Evolutionary conservation across 139 green algal genomes (phyloP).

Genomic region (Mychonastes homosphaera): DNA sequence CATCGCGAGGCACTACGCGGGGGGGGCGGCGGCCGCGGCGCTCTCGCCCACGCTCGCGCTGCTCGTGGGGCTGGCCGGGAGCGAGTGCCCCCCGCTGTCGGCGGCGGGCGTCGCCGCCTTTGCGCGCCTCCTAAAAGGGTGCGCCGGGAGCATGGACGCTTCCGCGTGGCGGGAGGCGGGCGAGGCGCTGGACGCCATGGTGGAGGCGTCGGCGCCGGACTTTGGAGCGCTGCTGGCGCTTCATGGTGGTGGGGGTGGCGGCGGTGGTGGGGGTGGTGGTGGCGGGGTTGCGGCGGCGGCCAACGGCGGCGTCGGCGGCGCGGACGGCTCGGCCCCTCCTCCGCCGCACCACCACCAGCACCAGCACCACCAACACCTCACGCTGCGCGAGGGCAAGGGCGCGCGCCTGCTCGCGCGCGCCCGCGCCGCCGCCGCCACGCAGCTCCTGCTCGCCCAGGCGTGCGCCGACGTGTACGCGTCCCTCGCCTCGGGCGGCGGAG

Average conservation of each 20-base stretch:
- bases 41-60: constrained; percentile 65
- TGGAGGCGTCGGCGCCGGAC: constrained; percentile 3
- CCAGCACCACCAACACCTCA: constrained; percentile 16
- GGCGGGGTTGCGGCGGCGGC: constrained; percentile 5
- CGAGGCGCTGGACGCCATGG: background rate
- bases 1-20: constrained; percentile 72
- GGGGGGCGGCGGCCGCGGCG: constrained; percentile 42
- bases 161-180: constrained; percentile 40
- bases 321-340: background rate
- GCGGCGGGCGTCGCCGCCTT: constrained; percentile 82
- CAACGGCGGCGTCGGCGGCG: constrained; percentile 4
- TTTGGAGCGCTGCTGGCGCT: constrained; percentile 18
- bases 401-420: constrained; percentile 67
- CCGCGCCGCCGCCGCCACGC: constrained; percentile 52
- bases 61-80: constrained; percentile 68
- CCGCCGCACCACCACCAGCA: constrained; percentile 7
- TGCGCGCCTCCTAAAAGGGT: constrained; percentile 52
- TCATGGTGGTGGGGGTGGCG: background rate
- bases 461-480: constrained; percentile 10
- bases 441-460: constrained; percentile 85
- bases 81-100: constrained; percentile 75
- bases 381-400: constrained; percentile 53
- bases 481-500: no score
- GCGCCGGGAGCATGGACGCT: constrained; percentile 32
- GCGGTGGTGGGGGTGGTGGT: constrained; percentile 10